Evolutionary conservation across 83 land plant genomes (phyloP).

Genomic region (Thuja plicata): DNA sequence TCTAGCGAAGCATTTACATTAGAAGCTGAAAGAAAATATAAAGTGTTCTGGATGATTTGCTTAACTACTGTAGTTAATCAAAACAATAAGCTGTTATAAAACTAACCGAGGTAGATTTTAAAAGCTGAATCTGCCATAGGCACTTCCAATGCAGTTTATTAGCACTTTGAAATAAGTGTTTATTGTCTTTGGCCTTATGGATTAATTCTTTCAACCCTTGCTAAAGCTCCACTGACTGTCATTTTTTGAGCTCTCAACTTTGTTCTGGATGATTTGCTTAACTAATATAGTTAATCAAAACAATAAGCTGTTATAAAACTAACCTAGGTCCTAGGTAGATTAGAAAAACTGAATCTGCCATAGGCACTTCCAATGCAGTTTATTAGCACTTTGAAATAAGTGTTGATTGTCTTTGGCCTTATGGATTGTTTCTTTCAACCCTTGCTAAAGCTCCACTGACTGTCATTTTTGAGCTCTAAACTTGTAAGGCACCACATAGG

Average conservation of each 20-base stretch:
- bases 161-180: not conserved
- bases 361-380: not conserved
- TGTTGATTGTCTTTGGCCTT: not conserved
- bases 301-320: not conserved
- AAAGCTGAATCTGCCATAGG: not conserved
- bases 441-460: not conserved
- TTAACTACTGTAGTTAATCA: not conserved
- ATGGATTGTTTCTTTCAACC: not conserved
- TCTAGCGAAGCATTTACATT: not conserved
- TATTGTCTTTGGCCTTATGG: not conserved
- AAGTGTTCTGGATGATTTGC: not conserved
- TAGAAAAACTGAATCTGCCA: not conserved
- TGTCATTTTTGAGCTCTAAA: not conserved
- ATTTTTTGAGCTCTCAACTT: not conserved
- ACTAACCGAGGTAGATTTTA: not conserved
- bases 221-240: not conserved
- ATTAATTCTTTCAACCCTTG: not conserved
- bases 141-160: not conserved
- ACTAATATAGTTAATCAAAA: not conserved
- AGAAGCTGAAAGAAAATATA: not conserved
- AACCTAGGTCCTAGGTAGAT: not conserved
- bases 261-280: not conserved
- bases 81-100: not conserved
- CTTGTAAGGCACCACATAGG: not conserved
- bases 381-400: no score